Evolutionary conservation across 164 flowering plant genomes (phyloP), one percentile per base, ranked within the genome.

Genomic region (Annona squamosa): DNA sequence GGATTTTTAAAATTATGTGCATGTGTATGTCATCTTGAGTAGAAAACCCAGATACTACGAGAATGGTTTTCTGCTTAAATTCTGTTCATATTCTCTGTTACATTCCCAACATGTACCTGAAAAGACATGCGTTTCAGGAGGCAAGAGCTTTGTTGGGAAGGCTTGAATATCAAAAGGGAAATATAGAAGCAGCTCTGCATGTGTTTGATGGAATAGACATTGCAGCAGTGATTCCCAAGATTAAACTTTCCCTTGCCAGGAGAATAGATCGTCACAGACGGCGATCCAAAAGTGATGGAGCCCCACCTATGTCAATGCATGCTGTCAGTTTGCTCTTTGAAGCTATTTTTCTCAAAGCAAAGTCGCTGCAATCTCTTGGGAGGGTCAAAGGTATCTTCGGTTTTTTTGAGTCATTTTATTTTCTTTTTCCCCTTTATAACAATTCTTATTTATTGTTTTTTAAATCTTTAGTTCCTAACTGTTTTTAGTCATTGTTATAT

Each of bases 151-250:
- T 95, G 73, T 72, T 93, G 64, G 99, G 99, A 76, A 84, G 97
- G 76, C 89, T 90, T 16, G 98, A 93, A 84, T 95, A 86, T 84
- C 93, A 90, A 72, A 87, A 86, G 75, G 99, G 99, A 61, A 90
- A 91, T 65, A 63, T 85, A 47, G 94, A 93, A 85, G 93, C 86
- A 73, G 98, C 99, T 37, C 89, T 91, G 81, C 92, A 84, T 78
- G 97, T 90, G 16, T 93, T 89, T 84, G 97, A 91, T 80, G 99
- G 99, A 69, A 95, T 95, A 62, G 98, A 93, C 74, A 81, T 91
- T 74, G 84, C 85, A 78, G 85, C 94, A 48, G 87, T 87, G 63
- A 84, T 74, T 73, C 87, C 93, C 52, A 90, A 86, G 79, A 87
- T 93, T 69, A 88, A 86, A 75, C 74, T 75, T 45, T 78, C 94